A percentile compares a stretch with the other conserved stretches of the same genome.
Evolutionary conservation across 371 early-diverging fungal genomes (phyloP).

Genomic region (Zopfochytrium polystomum): DNA sequence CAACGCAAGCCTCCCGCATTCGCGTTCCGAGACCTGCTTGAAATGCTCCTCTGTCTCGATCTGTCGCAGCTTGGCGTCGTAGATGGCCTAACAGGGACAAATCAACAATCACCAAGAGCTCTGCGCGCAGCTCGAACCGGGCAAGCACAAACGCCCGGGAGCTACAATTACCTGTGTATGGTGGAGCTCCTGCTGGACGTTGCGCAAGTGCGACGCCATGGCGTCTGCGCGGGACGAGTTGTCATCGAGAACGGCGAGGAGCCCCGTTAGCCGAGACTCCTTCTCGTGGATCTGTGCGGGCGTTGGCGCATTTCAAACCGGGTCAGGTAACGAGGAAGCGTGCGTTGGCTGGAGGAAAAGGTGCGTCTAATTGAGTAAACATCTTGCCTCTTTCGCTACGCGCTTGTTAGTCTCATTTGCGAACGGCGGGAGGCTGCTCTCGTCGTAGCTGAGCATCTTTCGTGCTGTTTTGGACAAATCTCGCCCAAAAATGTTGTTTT

Average conservation of each 20-base stretch:
- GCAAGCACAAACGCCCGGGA: background rate
- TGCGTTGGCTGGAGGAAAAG: background rate
- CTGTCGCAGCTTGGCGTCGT: slow-evolving; percentile 52
- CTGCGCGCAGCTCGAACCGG: background rate
- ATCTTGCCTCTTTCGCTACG: slow-evolving; percentile 37
- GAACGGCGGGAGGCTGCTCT: slow-evolving; percentile 49
- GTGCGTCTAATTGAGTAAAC: background rate
- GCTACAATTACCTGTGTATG: slow-evolving; percentile 51
- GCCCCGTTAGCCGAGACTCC: slow-evolving; percentile 31
- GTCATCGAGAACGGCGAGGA: slow-evolving; percentile 45
- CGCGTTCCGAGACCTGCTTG: slow-evolving; percentile 53
- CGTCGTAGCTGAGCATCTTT: slow-evolving; percentile 39
- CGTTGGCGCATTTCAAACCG: background rate
- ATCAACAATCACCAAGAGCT: background rate
- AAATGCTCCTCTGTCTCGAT: slow-evolving; percentile 59
- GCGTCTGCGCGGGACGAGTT: slow-evolving; percentile 40
- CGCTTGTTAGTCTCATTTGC: slow-evolving; percentile 47
- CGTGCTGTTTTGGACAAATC: no score
- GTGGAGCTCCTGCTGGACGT: slow-evolving; percentile 50
- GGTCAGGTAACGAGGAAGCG: background rate
- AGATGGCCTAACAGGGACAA: slow-evolving; percentile 30
- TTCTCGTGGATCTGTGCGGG: slow-evolving; percentile 33
- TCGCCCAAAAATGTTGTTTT: no score
- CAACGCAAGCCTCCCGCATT: slow-evolving; percentile 42
- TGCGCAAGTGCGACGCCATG: slow-evolving; percentile 49